Conservation (phyloP, 2,329 filamentous ascomycete genomes). For the Mycosphaerelloides madeirae region DNA sequence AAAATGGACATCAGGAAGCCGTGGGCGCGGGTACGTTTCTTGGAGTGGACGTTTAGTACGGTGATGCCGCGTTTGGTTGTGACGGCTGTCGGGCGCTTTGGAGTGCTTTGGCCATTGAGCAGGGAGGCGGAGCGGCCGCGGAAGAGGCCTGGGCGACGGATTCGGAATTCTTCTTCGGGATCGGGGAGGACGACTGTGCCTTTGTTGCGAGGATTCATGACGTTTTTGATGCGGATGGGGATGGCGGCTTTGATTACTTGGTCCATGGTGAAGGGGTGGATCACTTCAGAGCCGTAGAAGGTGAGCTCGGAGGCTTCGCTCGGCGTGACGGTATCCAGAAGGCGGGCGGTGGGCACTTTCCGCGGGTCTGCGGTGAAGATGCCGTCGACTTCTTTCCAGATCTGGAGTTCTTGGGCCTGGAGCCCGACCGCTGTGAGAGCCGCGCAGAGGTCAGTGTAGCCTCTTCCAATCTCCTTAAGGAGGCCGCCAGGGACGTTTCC, state of each 20-base stretch:
- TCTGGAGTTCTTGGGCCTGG: slow-evolving; percentile 82
- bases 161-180: slow-evolving; percentile 50
- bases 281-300: slow-evolving; percentile 73
- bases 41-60: slow-evolving; percentile 96
- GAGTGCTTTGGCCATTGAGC: slow-evolving; percentile 37
- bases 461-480: slow-evolving; percentile 85
- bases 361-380: slow-evolving; percentile 84
- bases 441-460: slow-evolving; percentile 94
- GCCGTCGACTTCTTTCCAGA: slow-evolving; percentile 98
- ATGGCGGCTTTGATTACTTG: slow-evolving; percentile 75
- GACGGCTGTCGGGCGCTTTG: slow-evolving; percentile 59
- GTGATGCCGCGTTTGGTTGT: slow-evolving; percentile 97
- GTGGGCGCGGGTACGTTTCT: slow-evolving; percentile 92
- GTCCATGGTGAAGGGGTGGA: slow-evolving; percentile 98
- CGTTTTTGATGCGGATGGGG: slow-evolving; percentile 85
- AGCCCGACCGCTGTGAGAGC: slow-evolving; percentile 85
- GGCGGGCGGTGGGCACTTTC: slow-evolving; percentile 85
- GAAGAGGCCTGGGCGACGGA: slow-evolving; percentile 48
- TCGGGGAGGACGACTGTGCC: slow-evolving; percentile 84
- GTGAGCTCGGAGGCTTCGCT: slow-evolving; percentile 94
- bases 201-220: slow-evolving; percentile 74
- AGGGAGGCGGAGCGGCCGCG: slow-evolving; percentile 43
- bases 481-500: slow-evolving; percentile 87
- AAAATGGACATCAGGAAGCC: slow-evolving; percentile 95
- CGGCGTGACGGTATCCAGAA: slow-evolving; percentile 85